Evolutionary conservation across 768 basidiomycete species (phyloP), one percentile per base, ranked within the genome.

Genomic region (Amanita exitialis): DNA sequence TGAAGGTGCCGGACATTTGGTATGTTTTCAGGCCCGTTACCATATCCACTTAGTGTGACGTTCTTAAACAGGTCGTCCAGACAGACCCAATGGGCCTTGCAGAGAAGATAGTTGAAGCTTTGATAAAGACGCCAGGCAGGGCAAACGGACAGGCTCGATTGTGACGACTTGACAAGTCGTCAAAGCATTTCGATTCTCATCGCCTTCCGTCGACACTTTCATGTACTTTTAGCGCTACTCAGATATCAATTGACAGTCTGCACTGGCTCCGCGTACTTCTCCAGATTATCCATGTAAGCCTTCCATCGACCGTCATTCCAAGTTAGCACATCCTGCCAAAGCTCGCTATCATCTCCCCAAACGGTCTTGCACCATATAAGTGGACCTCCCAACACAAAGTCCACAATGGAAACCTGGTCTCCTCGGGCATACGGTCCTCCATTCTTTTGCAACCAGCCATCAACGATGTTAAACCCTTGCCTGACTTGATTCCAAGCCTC

Each of bases 1-100:
- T 4, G 62, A 66, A 36, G 63, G 64, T 0, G 69, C 68, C 2
- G 74, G 73, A 0, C 74, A 75, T 63, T 56, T 75, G 44, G 73
- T 73, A 53, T 47, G 68, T 55, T 41, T 42, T 34, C 38, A 5
- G 21, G 44, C 7, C 21, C 34, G 7, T 34, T 28, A 6, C 42
- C 6, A n/a, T 18, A 3, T n/a, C 15, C 4, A 7, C 34, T 18
- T 15, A 27, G 37, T 23, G 20, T 12, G 2, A 27, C 68, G 66
- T 44, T 65, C 4, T 53, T 61, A 1, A 15, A 38, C 16, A 38
- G 16, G 37, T 38, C 3, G 37, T 38, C 37, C 69, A 69, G 50
- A 60, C 59, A 52, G 62, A 67, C 44, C 68, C 68, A 6, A 43
- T 45, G 65, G 63, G n/a, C 8, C 49, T 67, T 27, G 67, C 68